Evolutionary conservation across 345 rosid genomes (phyloP).

Genomic region (Linum lewisii): DNA sequence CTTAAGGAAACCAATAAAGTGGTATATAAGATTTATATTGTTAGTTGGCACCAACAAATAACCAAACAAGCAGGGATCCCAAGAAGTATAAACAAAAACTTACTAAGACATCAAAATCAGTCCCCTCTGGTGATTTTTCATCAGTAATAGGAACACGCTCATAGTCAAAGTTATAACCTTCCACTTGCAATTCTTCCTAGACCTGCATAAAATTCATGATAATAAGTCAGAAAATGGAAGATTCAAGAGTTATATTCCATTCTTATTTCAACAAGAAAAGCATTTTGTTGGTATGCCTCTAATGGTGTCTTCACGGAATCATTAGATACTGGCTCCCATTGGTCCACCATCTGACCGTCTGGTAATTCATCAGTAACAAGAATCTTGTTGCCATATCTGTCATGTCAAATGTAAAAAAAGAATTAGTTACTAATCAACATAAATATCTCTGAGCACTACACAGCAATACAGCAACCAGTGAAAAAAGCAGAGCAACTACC

Average conservation of each 20-base stretch:
- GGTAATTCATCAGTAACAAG: slow-evolving; percentile 98
- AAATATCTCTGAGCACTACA: neutral
- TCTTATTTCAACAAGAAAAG: slow-evolving; percentile 13
- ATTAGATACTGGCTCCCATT: slow-evolving; percentile 84
- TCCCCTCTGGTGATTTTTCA: slow-evolving; percentile 91
- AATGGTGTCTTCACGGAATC: slow-evolving; percentile 90
- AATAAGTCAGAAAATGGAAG: slow-evolving; percentile 14
- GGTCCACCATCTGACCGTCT: slow-evolving; percentile 98
- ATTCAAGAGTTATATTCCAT: neutral
- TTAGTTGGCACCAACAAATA: neutral
- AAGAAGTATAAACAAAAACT: slow-evolving; percentile 24
- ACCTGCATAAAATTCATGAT: slow-evolving; percentile 37
- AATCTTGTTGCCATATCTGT: slow-evolving; percentile 94
- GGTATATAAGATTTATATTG: no score
- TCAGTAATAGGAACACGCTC: slow-evolving; percentile 96
- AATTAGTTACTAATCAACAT: neutral
- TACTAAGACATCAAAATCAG: slow-evolving; percentile 82
- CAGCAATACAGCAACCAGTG: slow-evolving; percentile 1
- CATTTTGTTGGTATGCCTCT: slow-evolving; percentile 40
- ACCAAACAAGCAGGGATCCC: neutral
- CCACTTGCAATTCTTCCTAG: slow-evolving; percentile 71
- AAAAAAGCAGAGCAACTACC: slow-evolving; percentile 30
- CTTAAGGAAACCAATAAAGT: no score
- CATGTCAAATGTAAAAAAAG: slow-evolving; percentile 20
- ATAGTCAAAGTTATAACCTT: slow-evolving; percentile 80